A percentile compares a stretch with the other conserved stretches of the same genome.
Conservation (phyloP, 371 early-diverging fungal genomes). For the Chytridiales sp. region DNA sequence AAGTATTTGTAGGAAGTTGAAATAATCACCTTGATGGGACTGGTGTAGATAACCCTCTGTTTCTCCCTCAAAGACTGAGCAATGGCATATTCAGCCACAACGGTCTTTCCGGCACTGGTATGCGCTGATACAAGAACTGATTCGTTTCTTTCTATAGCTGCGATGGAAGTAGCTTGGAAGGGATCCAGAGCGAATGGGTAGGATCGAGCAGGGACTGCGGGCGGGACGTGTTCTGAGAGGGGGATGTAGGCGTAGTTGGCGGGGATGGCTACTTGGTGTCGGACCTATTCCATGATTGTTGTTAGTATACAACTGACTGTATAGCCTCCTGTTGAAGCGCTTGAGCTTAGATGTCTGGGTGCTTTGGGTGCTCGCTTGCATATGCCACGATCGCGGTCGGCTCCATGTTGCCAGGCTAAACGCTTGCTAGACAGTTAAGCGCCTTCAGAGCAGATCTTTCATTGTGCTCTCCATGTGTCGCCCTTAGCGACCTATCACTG, state of each 20-base stretch:
- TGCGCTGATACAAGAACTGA: slow-evolving; percentile 98
- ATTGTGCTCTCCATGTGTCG: too few species aligned
- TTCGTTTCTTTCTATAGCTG: slow-evolving; percentile 93
- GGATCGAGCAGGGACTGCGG: slow-evolving; percentile 77
- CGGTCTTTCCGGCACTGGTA: slow-evolving; percentile 99
- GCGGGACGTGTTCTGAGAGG: slow-evolving; percentile 78
- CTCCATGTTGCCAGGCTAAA: neutral
- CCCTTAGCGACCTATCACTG: too few species aligned
- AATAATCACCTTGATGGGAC: slow-evolving; percentile 90
- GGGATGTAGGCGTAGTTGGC: slow-evolving; percentile 84
- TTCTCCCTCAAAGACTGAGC: slow-evolving; percentile 90
- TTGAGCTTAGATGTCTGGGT: too few species aligned
- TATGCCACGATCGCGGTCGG: too few species aligned
- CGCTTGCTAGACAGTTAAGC: neutral
- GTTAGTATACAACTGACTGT: too few species aligned
- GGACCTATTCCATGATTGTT: slow-evolving; percentile 51
- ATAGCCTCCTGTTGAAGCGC: too few species aligned
- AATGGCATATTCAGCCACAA: slow-evolving; percentile 99
- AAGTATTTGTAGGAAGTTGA: neutral
- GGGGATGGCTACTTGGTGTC: slow-evolving; percentile 96
- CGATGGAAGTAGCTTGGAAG: slow-evolving; percentile 94
- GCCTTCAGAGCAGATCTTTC: too few species aligned
- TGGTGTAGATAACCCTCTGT: slow-evolving; percentile 99
- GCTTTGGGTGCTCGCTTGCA: too few species aligned
- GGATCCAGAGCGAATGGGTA: slow-evolving; percentile 98